Base-by-base conservation (phyloP, 495 filamentous ascomycete species). In the Penicillium egyptiacum region DNA sequence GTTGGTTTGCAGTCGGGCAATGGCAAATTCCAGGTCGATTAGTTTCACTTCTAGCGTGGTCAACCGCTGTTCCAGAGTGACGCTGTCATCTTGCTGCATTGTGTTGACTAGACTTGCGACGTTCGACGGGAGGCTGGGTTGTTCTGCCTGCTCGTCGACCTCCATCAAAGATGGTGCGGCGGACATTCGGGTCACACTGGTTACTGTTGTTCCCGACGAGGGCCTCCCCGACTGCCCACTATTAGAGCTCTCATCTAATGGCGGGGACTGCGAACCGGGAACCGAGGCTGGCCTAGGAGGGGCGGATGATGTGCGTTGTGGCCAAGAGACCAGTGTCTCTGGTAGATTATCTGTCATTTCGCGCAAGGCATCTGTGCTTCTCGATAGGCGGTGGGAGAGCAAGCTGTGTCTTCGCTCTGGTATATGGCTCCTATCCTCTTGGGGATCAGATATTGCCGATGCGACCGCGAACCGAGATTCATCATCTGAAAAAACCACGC, bases 1-100 rank as follows among this genome's bases (percentile, higher is more conserved):
- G n/a, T 59, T 64, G 28, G 65, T 72, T 66, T 83, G 80, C 59
- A 83, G 70, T 35, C 79, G 73, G 0, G 80, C 79, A 50, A 83
- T 79, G 2, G 80, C 80, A 45, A 80, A 81, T 56, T 83, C 80
- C 9, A 83, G 67, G 35, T 83, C 80, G 58, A 83, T 81, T 37
- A 83, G 66, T 49, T 83, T 83, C 5, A 83, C 78, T 48, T 83
- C 80, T 1, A 83, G 57, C 0, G 79, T 83, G 35, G 79, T 75
- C 7, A 83, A 41, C 20, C 80, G 74, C 44, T 83, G 79, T 56
- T 83, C 80, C 1, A 81, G 53, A 1, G 78, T 79, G 9, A 76
- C 64, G 25, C 71, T 69, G 22, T 78, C 77, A 51, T 79, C 76
- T 55, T 70, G 68, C 30, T 79, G 75, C 68, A 81, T 77, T 16